A percentile compares a stretch with the other conserved stretches of the same genome.
Conservation (phyloP, 1,139 yeast genomes). For the Yarrowia galli region DNA sequence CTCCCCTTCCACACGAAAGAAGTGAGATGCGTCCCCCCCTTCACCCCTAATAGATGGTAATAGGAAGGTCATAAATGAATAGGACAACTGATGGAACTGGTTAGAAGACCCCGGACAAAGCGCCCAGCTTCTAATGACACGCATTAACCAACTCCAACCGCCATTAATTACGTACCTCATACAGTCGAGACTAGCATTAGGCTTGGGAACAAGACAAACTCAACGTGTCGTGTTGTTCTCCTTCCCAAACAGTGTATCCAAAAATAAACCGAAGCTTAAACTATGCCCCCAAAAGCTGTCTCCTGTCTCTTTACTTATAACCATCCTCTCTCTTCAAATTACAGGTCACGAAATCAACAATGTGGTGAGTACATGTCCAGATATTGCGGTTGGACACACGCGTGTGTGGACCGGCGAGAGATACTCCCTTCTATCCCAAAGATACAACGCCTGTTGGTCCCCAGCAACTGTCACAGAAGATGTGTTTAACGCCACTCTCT, state of each 20-base stretch:
- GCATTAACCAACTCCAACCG: conserved; percentile 1
- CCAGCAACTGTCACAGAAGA: neutral
- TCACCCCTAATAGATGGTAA: neutral
- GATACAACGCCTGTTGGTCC: neutral
- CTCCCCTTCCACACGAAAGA: neutral
- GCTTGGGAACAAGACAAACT: conserved; percentile 25
- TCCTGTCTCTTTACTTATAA: conserved; percentile 33
- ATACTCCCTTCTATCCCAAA: neutral
- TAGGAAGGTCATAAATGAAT: neutral
- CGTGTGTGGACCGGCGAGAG: neutral
- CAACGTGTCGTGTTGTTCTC: conserved; percentile 35
- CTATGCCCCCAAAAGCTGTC: conserved; percentile 32
- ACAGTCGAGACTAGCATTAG: neutral
- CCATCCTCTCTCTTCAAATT: conserved; percentile 38
- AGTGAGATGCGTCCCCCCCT: too few species aligned
- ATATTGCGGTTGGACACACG: neutral
- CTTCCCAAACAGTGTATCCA: conserved; percentile 37
- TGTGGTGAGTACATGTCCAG: conserved; percentile 34
- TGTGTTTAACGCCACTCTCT: conserved; percentile 1
- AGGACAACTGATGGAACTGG: neutral
- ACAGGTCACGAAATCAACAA: conserved; percentile 26
- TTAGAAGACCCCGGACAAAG: neutral
- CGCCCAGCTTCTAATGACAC: neutral
- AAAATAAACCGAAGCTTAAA: conserved; percentile 29
- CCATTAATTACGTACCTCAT: neutral